A percentile compares a stretch with the other conserved stretches of the same genome.
These are phyloP conservation scores for Colletotrichum trifolii DNA, from an alignment of 2,329 filamentous ascomycete species.

Conservation along the genomic window DNA sequence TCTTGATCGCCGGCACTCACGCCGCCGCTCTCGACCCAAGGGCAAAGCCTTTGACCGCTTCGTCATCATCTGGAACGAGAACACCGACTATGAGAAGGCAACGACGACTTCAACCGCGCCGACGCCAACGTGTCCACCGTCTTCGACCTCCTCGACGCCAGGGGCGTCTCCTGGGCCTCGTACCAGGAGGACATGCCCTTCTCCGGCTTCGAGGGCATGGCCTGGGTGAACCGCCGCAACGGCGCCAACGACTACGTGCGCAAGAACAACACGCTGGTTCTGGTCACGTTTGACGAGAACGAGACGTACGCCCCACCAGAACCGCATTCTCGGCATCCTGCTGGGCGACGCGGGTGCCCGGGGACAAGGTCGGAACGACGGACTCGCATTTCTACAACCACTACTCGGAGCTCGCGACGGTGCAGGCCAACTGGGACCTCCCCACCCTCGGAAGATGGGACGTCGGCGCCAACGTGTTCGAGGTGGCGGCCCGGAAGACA, in stretches of 20 bases:
- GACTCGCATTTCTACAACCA: slow-evolving; percentile 80
- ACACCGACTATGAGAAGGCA: slow-evolving; percentile 77
- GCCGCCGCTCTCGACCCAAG: slow-evolving; percentile 47
- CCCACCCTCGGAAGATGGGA: slow-evolving; percentile 78
- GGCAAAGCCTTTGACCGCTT: slow-evolving; percentile 80
- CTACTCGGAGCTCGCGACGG: slow-evolving; percentile 75
- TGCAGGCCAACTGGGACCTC: slow-evolving; percentile 76
- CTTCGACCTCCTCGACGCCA: slow-evolving; percentile 75
- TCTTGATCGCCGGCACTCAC: slow-evolving; percentile 43
- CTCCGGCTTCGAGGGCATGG: slow-evolving; percentile 74
- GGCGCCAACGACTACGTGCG: slow-evolving; percentile 81
- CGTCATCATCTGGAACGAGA: slow-evolving; percentile 81
- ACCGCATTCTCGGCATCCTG: slow-evolving; percentile 77
- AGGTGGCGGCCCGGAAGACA: slow-evolving; percentile 69
- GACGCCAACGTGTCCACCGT: slow-evolving; percentile 73
- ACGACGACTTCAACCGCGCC: slow-evolving; percentile 69
- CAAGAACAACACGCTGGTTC: slow-evolving; percentile 80
- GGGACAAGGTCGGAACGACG: slow-evolving; percentile 71
- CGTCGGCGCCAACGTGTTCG: slow-evolving; percentile 77
- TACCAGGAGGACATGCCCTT: slow-evolving; percentile 86
- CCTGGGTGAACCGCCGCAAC: slow-evolving; percentile 72
- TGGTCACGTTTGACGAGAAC: slow-evolving; percentile 85
- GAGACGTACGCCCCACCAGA: slow-evolving; percentile 73
- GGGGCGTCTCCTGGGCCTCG: slow-evolving; percentile 73
- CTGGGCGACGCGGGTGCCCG: slow-evolving; percentile 79